Conservation (phyloP, 345 rosid genomes). For the Euphorbia pulcherrima region DNA sequence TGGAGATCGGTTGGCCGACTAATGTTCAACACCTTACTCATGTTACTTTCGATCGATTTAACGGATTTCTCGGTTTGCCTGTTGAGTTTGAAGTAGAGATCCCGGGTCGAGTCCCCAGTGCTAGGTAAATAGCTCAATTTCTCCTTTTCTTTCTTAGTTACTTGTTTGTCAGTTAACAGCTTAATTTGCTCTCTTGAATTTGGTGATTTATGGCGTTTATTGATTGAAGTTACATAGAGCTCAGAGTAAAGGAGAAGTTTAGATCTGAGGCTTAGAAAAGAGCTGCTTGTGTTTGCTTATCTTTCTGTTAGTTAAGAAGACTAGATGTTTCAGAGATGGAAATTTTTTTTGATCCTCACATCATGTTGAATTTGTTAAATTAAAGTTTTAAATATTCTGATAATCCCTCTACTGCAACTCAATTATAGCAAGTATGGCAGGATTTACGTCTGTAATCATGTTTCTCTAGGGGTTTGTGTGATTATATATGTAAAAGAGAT, state of each 20-base stretch:
- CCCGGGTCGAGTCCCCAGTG: slow-evolving; percentile 90
- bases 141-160: neutral
- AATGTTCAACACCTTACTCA: slow-evolving; percentile 83
- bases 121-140: slow-evolving; percentile 46
- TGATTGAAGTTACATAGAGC: slow-evolving; percentile 1
- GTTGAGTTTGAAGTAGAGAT: slow-evolving; percentile 93
- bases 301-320: neutral
- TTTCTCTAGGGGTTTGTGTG: neutral
- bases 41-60: slow-evolving; percentile 90
- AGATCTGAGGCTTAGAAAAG: slow-evolving; percentile 22
- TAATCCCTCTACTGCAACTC: neutral
- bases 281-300: neutral
- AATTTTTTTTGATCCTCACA: neutral
- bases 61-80: slow-evolving; percentile 88
- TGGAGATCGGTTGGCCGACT: slow-evolving; percentile 96
- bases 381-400: neutral
- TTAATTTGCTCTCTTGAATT: neutral
- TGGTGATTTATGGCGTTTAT: neutral
- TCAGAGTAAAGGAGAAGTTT: slow-evolving; percentile 5
- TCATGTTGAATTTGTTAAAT: neutral
- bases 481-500: neutral
- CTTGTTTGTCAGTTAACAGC: neutral
- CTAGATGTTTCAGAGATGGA: neutral
- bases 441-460: neutral
- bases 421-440: neutral